These are phyloP conservation scores for Beauveria caledonica DNA, from an alignment of 2,329 filamentous ascomycete species.

Conservation along the genomic window DNA sequence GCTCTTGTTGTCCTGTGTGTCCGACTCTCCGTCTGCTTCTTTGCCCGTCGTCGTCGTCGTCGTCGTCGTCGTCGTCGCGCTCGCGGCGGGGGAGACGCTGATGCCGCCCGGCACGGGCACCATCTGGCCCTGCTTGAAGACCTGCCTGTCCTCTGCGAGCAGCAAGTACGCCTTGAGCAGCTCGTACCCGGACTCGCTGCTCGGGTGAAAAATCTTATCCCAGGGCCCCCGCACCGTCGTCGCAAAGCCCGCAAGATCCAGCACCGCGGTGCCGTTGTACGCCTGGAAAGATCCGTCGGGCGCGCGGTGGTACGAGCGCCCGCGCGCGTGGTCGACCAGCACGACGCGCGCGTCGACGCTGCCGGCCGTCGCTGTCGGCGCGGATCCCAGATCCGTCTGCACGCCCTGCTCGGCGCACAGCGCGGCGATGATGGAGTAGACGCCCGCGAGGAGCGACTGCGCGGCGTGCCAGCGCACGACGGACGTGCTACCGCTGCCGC, in stretches of 20 bases:
- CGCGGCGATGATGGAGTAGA: slow-evolving; percentile 71
- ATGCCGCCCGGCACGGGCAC: slow-evolving; percentile 45
- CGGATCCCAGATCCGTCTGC: slow-evolving; percentile 45
- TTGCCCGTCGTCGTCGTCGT: not conserved
- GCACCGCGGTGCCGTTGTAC: slow-evolving; percentile 37
- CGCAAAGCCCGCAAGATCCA: slow-evolving; percentile 45
- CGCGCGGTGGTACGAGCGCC: slow-evolving; percentile 24
- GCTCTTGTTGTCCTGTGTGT: slow-evolving; percentile 5
- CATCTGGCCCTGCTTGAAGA: slow-evolving; percentile 41
- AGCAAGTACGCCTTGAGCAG: slow-evolving; percentile 43
- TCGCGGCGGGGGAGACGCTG: slow-evolving; percentile 25
- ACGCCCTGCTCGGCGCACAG: slow-evolving; percentile 56
- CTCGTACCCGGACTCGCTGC: slow-evolving; percentile 54
- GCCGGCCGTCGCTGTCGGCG: slow-evolving; percentile 38
- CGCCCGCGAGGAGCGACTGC: slow-evolving; percentile 63
- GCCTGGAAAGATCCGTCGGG: slow-evolving; percentile 28
- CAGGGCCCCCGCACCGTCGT: slow-evolving; percentile 47
- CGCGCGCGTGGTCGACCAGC: slow-evolving; percentile 54
- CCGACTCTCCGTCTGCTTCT: not conserved
- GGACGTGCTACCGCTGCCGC: slow-evolving; percentile 21
- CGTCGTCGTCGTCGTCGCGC: not conserved
- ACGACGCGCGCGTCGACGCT: slow-evolving; percentile 71
- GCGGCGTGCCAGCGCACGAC: slow-evolving; percentile 55
- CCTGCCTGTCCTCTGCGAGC: slow-evolving; percentile 38
- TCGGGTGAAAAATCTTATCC: slow-evolving; percentile 57